A percentile compares a stretch with the other conserved stretches of the same genome.
Evolutionary conservation across 192 early-diverging fungal genomes (phyloP).

Genomic region (Pilobolus umbonatus): DNA sequence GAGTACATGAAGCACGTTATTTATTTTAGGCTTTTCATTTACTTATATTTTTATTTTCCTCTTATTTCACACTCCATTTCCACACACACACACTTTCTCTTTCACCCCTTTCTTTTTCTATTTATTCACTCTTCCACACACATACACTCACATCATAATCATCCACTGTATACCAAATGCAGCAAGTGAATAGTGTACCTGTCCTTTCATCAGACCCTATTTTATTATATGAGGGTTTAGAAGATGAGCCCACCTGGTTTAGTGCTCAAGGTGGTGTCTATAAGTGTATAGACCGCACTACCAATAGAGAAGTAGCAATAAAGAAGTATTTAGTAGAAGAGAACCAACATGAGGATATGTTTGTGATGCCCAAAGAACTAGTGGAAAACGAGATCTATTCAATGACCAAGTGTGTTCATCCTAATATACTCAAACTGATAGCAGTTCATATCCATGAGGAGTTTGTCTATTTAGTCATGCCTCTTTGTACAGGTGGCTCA

Average conservation of each 20-base stretch:
- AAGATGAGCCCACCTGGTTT: conserved; percentile 33
- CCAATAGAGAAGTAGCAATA: conserved; percentile 23
- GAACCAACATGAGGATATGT: conserved; percentile 24
- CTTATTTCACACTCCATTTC: no score
- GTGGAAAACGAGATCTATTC: conserved; percentile 39
- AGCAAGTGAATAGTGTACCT: conserved; percentile 35
- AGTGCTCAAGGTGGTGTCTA: conserved; percentile 38
- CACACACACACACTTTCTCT: no score
- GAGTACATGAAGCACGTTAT: no score
- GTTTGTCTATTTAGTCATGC: conserved; percentile 34
- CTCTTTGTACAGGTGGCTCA: conserved; percentile 33
- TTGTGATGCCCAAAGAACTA: conserved; percentile 36
- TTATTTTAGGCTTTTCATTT: no score
- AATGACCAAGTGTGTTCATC: conserved; percentile 34
- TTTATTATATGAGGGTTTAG: conserved; percentile 28
- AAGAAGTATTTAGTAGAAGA: conserved; percentile 38
- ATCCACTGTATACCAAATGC: no score
- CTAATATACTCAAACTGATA: conserved; percentile 27
- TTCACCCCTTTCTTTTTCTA: neutral
- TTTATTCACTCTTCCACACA: neutral
- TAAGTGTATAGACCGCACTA: conserved; percentile 21
- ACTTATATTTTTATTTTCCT: neutral
- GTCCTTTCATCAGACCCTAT: conserved; percentile 32
- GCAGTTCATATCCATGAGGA: conserved; percentile 30
- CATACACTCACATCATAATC: no score